Evolutionary conservation across 2,329 filamentous ascomycete genomes (phyloP).

Genomic region (Penicillium frequentans): DNA sequence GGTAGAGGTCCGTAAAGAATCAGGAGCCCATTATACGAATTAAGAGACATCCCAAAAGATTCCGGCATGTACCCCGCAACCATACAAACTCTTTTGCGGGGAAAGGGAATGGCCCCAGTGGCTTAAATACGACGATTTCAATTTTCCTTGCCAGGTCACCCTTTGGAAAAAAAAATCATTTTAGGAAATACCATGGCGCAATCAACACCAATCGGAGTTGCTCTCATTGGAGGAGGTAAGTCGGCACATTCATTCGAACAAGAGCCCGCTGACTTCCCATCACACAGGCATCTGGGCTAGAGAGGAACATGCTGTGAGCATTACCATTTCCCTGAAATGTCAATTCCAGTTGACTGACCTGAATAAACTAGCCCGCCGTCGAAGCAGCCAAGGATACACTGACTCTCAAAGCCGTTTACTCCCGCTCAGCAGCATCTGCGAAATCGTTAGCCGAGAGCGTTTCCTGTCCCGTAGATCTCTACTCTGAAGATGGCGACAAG

Average conservation of each 20-base stretch:
- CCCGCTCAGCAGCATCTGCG: conserved; percentile 61
- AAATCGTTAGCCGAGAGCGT: conserved; percentile 44
- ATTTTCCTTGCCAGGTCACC: background rate
- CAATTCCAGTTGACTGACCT: background rate
- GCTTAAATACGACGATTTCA: background rate
- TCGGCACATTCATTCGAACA: background rate
- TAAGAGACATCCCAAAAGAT: background rate
- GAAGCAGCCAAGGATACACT: background rate
- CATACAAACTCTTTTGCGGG: background rate
- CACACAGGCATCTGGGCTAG: background rate
- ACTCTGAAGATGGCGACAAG: conserved; percentile 54
- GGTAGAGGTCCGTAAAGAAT: background rate
- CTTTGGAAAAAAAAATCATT: too few relatives aligned
- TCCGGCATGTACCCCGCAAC: background rate
- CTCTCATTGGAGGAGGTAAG: background rate
- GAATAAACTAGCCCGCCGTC: background rate
- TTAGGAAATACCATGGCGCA: background rate
- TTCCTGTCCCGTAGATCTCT: conserved; percentile 48
- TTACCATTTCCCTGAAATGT: background rate
- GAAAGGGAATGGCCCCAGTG: background rate
- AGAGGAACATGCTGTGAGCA: background rate
- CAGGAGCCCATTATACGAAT: background rate
- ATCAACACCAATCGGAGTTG: background rate
- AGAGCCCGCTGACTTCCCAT: background rate
- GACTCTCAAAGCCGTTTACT: conserved; percentile 54